These are phyloP conservation scores for Hordeum pubiflorum DNA, from an alignment of 202 grass and related monocot genomes.

Conservation along the genomic window DNA sequence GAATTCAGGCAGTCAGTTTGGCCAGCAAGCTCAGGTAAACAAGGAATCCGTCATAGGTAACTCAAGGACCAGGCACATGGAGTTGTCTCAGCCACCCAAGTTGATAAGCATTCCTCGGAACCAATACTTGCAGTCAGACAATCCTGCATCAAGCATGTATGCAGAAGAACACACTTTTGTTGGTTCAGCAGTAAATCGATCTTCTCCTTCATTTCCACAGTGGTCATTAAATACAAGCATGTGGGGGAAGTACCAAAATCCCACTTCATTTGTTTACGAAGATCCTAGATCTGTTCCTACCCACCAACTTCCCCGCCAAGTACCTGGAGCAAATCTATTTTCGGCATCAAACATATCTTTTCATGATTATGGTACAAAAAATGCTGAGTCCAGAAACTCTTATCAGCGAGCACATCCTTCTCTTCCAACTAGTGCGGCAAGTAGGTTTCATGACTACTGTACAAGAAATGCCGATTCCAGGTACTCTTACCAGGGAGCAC, in stretches of 20 bases:
- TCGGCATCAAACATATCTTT: constrained; percentile 33
- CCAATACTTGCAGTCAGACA: constrained; percentile 8
- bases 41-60: neutral
- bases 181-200: constrained; percentile 26
- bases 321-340: constrained; percentile 19
- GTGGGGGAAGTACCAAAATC: constrained; percentile 33
- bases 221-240: constrained; percentile 13
- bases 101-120: constrained; percentile 17
- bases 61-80: constrained; percentile 15
- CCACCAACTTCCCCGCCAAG: constrained; percentile 5
- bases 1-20: constrained; percentile 33
- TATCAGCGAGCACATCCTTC: constrained; percentile 18
- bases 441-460: constrained; percentile 29
- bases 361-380: constrained; percentile 16
- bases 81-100: neutral
- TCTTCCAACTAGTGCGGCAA: constrained; percentile 23
- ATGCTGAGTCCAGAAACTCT: constrained; percentile 25
- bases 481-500: constrained; percentile 17
- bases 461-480: constrained; percentile 9
- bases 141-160: constrained; percentile 13
- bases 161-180: constrained; percentile 21
- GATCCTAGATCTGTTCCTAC: constrained; percentile 36
- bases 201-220: constrained; percentile 27
- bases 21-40: constrained; percentile 26
- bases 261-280: constrained; percentile 15